Base-by-base conservation (phyloP, 2,329 filamentous ascomycete genomes). In the Cercospora sp. region DNA sequence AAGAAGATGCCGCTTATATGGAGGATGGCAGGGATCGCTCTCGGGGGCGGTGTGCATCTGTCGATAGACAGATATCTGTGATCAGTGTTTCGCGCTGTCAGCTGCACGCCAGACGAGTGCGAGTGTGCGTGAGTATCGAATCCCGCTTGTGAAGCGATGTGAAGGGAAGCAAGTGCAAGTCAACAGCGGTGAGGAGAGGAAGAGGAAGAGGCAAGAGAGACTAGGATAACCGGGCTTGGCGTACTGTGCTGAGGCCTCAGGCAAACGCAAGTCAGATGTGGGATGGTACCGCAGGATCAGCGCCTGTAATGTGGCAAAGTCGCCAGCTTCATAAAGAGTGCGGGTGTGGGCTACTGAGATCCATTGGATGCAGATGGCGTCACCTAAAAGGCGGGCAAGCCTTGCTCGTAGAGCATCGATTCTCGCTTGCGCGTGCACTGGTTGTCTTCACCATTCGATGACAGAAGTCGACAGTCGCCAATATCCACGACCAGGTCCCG, bases 221-320 rank as follows among this genome's bases (percentile, higher is more conserved):
- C 28, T 20, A 58, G 55, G 55, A 59, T 9, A 30, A 59, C 18
- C 55, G 55, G 55, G 28, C 55, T 59, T 59, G 55, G 55, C 55
- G 55, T 2, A 3, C 30, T 59, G 28, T 59, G 16, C 7, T 36
- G 28, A 59, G 28, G 55, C 31, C 28, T 33, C 28, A 59, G 16
- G 55, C 48, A 55, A 30, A 36, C 31, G 55, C 30, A 20, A 23
- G 26, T 33, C 28, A 36, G n/a, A 23, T 23, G 55, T 59, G 55
- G 55, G n/a, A 23, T 59, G 30, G n/a, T 23, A 13, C 20, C n/a
- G 28, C 55, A 59, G 31, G 55, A 59, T 59, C n/a, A 20, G 31
- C 55, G 26, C n/a, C 48, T 26, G 23, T 55, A 13, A 55, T 30
- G 48, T 30, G 48, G 48, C 28, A 20, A 59, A 59, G 30, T 23